Conservation (phyloP, 2,329 filamentous ascomycete genomes). For the Colletotrichum spaethianum region DNA sequence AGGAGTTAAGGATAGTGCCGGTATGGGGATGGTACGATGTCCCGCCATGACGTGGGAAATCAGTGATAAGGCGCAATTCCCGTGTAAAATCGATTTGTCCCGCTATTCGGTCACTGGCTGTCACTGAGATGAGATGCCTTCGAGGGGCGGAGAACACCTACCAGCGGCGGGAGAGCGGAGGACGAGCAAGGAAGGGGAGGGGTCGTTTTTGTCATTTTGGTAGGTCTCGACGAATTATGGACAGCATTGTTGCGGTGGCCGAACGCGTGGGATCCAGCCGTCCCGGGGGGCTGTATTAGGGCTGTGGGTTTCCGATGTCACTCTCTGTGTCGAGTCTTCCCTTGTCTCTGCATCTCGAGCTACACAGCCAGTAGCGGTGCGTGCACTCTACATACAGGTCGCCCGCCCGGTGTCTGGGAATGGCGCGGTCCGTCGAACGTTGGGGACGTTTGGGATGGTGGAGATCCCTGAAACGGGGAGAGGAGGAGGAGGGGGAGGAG, state of each 20-base stretch:
- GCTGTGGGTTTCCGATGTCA: not conserved
- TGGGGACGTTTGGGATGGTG: constrained; percentile 17
- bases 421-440: constrained; percentile 18
- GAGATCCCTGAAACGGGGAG: constrained; percentile 21
- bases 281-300: not conserved
- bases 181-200: not conserved
- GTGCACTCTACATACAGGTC: not conserved
- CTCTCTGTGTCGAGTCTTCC: not conserved
- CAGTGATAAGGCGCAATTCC: constrained; percentile 39
- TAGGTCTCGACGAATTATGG: not conserved
- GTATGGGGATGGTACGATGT: constrained; percentile 32
- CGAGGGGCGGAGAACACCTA: not conserved
- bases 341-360: not conserved
- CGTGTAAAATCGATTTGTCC: constrained; percentile 39
- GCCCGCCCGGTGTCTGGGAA: not conserved
- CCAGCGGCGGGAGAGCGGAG: constrained; percentile 15
- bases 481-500: not conserved
- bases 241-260: constrained; percentile 5
- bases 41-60: constrained; percentile 29
- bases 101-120: constrained; percentile 19
- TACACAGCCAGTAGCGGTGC: not conserved
- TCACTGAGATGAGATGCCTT: not conserved
- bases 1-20: not conserved
- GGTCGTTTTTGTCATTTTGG: not conserved
- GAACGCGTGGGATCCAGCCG: constrained; percentile 27